phyloP scores from a whole-genome alignment of 176 grass and related monocot species.

The Aegilops sharonensis region DNA sequence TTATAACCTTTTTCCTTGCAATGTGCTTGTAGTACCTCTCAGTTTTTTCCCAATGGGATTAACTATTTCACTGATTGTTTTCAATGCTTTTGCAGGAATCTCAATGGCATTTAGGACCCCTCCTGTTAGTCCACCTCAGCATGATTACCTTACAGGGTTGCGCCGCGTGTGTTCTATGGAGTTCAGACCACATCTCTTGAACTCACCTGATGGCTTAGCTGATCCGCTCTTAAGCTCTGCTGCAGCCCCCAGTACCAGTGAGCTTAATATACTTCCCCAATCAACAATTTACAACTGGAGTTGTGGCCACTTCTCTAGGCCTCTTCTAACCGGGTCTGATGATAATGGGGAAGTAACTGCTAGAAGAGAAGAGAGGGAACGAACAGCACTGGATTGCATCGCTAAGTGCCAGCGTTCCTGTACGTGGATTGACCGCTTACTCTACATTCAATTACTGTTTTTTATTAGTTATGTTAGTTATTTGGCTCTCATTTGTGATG shows the following conservation, averaged over 20 bases:
- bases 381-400: slow-evolving; percentile 65
- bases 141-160: slow-evolving; percentile 78
- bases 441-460: slow-evolving; percentile 23
- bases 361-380: slow-evolving; percentile 89
- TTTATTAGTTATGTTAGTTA: slow-evolving; percentile 25
- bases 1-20: slow-evolving; percentile 23
- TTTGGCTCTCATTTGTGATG: slow-evolving; percentile 25
- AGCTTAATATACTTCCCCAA: slow-evolving; percentile 55
- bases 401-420: slow-evolving; percentile 87
- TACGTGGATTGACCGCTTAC: slow-evolving; percentile 37
- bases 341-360: slow-evolving; percentile 76
- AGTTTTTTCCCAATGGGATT: not conserved
- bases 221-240: slow-evolving; percentile 61
- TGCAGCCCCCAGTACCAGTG: slow-evolving; percentile 46
- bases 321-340: slow-evolving; percentile 73
- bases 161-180: slow-evolving; percentile 94
- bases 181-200: slow-evolving; percentile 75
- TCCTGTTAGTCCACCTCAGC: slow-evolving; percentile 94
- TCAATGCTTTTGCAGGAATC: slow-evolving; percentile 56
- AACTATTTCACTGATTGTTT: not conserved
- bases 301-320: slow-evolving; percentile 95
- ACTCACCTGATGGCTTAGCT: slow-evolving; percentile 84
- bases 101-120: slow-evolving; percentile 85
- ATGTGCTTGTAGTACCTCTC: slow-evolving; percentile 16
- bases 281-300: slow-evolving; percentile 98